These are phyloP conservation scores for Sutorius australiensis DNA, from an alignment of 768 basidiomycete genomes.

Conservation along the genomic window DNA sequence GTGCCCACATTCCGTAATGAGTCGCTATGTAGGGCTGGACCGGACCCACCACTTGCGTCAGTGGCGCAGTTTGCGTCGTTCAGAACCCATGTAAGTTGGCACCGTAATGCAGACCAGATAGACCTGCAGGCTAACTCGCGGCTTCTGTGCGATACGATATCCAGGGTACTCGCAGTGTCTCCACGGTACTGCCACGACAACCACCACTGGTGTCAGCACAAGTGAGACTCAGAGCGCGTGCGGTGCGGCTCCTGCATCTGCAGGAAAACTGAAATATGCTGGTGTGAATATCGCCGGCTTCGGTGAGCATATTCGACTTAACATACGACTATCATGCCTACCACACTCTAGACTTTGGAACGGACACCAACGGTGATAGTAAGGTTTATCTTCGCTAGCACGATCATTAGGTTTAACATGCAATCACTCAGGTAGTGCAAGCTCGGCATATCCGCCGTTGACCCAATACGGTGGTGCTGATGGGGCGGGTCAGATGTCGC, in stretches of 20 bases:
- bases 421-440: conserved; percentile 1
- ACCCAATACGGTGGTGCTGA: conserved; percentile 5
- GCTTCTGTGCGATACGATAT: neutral
- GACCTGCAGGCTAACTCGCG: neutral
- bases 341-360: conserved; percentile 7
- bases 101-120: no score
- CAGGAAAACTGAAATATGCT: conserved; percentile 7
- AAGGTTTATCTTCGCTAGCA: neutral
- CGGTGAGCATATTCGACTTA: neutral
- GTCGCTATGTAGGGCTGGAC: conserved; percentile 3
- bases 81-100: conserved; percentile 3
- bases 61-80: conserved; percentile 6
- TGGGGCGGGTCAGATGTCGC: conserved; percentile 47
- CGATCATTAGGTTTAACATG: neutral
- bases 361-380: conserved; percentile 9
- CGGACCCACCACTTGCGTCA: conserved; percentile 6
- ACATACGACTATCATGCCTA: neutral
- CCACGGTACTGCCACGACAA: neutral
- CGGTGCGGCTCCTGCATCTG: neutral
- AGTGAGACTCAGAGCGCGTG: neutral
- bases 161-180: conserved; percentile 12
- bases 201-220: neutral
- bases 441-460: conserved; percentile 7
- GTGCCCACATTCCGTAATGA: neutral
- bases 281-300: conserved; percentile 15